phyloP scores from a whole-genome alignment of 495 filamentous ascomycete genomes.

The Amphirosellinia nigrospora region DNA sequence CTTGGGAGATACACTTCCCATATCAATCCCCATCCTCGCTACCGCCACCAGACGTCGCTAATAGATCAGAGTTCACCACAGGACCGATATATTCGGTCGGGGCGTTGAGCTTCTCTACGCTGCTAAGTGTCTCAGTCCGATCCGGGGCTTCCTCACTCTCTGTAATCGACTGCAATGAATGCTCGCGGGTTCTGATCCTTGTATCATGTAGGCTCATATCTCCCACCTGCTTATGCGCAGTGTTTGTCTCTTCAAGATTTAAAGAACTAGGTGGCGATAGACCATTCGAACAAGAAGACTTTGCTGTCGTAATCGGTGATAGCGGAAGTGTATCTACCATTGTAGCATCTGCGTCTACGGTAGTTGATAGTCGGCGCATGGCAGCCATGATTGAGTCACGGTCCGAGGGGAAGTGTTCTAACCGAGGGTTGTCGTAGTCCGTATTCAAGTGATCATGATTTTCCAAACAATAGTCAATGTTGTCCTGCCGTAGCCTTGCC shows the following conservation, averaged over 20 bases:
- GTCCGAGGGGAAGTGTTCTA: constrained; percentile 59
- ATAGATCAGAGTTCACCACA: constrained; percentile 9
- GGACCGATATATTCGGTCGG: constrained; percentile 24
- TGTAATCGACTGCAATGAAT: constrained; percentile 31
- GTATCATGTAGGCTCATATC: not conserved
- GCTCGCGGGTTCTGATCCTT: constrained; percentile 16
- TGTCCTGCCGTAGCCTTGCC: not conserved
- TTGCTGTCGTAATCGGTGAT: constrained; percentile 38
- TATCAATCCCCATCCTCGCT: constrained; percentile 37
- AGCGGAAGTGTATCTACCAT: constrained; percentile 44
- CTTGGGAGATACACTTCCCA: constrained; percentile 29
- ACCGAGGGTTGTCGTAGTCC: constrained; percentile 56
- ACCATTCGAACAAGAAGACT: not conserved
- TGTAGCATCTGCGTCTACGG: constrained; percentile 52
- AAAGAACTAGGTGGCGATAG: not conserved
- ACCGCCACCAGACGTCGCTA: constrained; percentile 1
- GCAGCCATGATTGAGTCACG: constrained; percentile 53
- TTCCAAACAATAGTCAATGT: not conserved
- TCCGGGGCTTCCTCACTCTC: constrained; percentile 33
- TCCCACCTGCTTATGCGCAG: not conserved
- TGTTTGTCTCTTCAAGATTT: constrained; percentile 1
- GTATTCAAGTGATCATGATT: constrained; percentile 32
- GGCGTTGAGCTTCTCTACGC: not conserved
- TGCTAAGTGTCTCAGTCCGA: not conserved
- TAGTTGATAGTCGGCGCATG: constrained; percentile 51